phyloP scores from a whole-genome alignment of 169 alveolate genomes.

The Pseudocohnilembus persalinus region DNA sequence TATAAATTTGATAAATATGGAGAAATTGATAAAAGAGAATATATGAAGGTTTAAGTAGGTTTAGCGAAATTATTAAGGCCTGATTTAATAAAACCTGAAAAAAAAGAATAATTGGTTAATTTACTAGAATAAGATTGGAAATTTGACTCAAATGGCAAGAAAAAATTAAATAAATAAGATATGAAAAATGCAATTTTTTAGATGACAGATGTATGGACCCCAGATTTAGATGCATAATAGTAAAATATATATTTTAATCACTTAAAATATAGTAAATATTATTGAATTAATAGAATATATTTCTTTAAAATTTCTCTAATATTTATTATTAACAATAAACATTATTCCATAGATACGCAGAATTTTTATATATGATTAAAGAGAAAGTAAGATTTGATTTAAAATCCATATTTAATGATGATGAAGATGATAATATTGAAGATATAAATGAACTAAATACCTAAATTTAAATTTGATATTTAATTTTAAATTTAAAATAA shows the following conservation, averaged over 20 bases:
- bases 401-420: no score
- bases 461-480: no score
- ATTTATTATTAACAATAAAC: no score
- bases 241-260: background rate
- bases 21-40: slow-evolving; percentile 20
- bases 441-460: no score
- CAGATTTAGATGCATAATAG: slow-evolving; percentile 10
- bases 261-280: no score
- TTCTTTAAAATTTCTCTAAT: no score
- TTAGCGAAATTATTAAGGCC: slow-evolving; percentile 36
- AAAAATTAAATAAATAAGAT: slow-evolving; percentile 21
- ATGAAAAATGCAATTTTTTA: slow-evolving; percentile 36
- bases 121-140: slow-evolving; percentile 25
- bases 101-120: slow-evolving; percentile 17
- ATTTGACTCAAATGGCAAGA: slow-evolving; percentile 40
- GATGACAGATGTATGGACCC: slow-evolving; percentile 45
- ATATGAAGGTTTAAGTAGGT: slow-evolving; percentile 22
- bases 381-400: no score
- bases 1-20: slow-evolving; percentile 23
- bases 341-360: no score
- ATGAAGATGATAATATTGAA: no score
- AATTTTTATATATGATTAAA: no score
- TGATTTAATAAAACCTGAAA: slow-evolving; percentile 21
- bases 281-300: no score
- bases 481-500: no score